Conservation (phyloP, 306 rosid species). For the Dalbergia oliveri region DNA sequence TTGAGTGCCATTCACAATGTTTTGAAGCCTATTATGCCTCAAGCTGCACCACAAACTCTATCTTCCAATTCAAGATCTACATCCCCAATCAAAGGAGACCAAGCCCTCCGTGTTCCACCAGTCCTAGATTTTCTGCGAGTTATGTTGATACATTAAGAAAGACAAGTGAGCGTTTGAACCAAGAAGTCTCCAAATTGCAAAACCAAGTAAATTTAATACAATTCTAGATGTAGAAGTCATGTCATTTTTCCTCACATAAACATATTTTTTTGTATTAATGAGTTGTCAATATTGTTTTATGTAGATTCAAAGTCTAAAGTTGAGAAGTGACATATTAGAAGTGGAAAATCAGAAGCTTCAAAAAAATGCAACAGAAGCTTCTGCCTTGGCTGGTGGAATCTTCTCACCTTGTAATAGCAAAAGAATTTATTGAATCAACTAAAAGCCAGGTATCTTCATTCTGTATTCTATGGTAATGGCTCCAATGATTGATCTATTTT, state of each 20-base stretch:
- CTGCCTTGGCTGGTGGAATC: conserved; percentile 64
- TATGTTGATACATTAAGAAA: conserved; percentile 67
- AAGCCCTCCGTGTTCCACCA: conserved; percentile 53
- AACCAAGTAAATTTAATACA: conserved; percentile 59
- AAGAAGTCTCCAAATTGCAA: conserved; percentile 68
- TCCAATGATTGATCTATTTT: neutral
- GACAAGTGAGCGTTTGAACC: conserved; percentile 59
- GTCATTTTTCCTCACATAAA: conserved; percentile 1
- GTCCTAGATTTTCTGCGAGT: conserved; percentile 66
- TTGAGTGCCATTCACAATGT: conserved; percentile 64
- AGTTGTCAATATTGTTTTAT: conserved; percentile 41
- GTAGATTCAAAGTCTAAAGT: conserved; percentile 68
- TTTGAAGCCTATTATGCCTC: conserved; percentile 53
- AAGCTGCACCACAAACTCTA: conserved; percentile 48
- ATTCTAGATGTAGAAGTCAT: conserved; percentile 1
- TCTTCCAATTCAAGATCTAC: conserved; percentile 50
- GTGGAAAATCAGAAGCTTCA: conserved; percentile 61
- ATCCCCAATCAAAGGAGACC: conserved; percentile 62
- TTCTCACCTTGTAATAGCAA: conserved; percentile 58
- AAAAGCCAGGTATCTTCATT: conserved; percentile 65
- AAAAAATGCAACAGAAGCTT: conserved; percentile 54
- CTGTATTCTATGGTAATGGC: neutral
- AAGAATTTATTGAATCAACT: conserved; percentile 63
- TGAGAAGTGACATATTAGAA: conserved; percentile 66
- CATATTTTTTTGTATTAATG: neutral